Conservation (phyloP, 2,329 filamentous ascomycete genomes). For the Monosporascus sp. region DNA sequence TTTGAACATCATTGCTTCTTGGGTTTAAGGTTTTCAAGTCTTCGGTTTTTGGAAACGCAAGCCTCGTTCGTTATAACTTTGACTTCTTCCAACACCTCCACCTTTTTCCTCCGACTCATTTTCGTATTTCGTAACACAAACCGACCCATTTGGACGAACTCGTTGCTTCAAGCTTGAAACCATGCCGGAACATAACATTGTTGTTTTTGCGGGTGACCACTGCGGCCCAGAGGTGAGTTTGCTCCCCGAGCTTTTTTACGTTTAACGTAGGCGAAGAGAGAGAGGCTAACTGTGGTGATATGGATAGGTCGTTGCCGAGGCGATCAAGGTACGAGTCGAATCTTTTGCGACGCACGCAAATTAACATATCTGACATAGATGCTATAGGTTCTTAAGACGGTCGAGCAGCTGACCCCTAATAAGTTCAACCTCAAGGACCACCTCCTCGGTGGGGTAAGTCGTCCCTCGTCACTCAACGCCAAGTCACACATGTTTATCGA, state of each 20-base stretch:
- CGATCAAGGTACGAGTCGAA: constrained; percentile 70
- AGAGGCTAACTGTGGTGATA: neutral
- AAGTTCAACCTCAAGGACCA: constrained; percentile 90
- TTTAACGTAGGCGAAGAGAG: neutral
- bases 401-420: constrained; percentile 67
- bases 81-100: too few species aligned
- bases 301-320: constrained; percentile 69
- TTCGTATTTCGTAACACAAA: neutral
- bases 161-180: constrained; percentile 14
- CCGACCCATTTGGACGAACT: neutral
- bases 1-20: too few species aligned
- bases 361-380: constrained; percentile 38
- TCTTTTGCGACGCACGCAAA: too few species aligned
- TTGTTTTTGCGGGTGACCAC: constrained; percentile 79
- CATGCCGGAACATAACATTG: constrained; percentile 72
- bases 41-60: too few species aligned
- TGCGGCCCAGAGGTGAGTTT: constrained; percentile 71
- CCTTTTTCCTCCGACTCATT: too few species aligned
- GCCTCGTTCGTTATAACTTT: too few species aligned
- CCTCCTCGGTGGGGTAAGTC: constrained; percentile 69
- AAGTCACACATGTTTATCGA: neutral
- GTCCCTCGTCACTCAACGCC: neutral
- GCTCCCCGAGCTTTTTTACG: neutral
- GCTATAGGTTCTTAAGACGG: constrained; percentile 72
- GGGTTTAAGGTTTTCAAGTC: too few species aligned